Conservation (phyloP, 257 asterid genomes). For the Verbascum thapsus region DNA sequence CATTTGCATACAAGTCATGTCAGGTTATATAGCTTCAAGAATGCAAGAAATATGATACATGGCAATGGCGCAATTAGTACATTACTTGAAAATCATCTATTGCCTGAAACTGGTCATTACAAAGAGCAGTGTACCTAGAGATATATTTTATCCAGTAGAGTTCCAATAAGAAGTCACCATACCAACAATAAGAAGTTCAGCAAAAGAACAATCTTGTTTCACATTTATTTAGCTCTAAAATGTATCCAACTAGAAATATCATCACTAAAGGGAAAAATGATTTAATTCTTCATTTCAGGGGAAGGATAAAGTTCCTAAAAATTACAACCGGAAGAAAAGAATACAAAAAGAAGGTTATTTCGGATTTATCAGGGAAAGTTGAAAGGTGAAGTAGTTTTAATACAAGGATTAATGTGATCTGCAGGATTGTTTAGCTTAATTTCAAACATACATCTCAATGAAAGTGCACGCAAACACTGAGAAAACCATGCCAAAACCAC, state of each 20-base stretch:
- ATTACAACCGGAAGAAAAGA: neutral
- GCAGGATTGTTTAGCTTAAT: neutral
- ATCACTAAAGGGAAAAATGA: neutral
- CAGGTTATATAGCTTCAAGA: neutral
- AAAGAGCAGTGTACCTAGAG: neutral
- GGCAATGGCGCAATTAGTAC: neutral
- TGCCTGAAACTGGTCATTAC: neutral
- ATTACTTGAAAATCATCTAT: neutral
- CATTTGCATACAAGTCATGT: neutral
- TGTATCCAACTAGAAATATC: neutral
- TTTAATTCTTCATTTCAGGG: neutral
- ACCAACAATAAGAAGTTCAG: conserved; percentile 8
- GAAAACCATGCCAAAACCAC: neutral
- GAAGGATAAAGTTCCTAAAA: conserved; percentile 2
- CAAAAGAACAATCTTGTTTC: conserved; percentile 3
- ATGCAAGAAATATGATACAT: neutral
- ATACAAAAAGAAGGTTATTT: neutral
- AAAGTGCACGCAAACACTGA: conserved; percentile 8
- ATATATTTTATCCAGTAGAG: conserved; percentile 9
- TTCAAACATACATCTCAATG: neutral
- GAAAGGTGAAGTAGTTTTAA: conserved; percentile 15
- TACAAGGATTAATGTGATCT: neutral
- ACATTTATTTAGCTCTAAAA: neutral
- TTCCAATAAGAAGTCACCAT: conserved; percentile 14
- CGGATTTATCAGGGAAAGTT: neutral